These are phyloP conservation scores for Lycium barbarum DNA, from an alignment of 257 asterid genomes.

Conservation along the genomic window DNA sequence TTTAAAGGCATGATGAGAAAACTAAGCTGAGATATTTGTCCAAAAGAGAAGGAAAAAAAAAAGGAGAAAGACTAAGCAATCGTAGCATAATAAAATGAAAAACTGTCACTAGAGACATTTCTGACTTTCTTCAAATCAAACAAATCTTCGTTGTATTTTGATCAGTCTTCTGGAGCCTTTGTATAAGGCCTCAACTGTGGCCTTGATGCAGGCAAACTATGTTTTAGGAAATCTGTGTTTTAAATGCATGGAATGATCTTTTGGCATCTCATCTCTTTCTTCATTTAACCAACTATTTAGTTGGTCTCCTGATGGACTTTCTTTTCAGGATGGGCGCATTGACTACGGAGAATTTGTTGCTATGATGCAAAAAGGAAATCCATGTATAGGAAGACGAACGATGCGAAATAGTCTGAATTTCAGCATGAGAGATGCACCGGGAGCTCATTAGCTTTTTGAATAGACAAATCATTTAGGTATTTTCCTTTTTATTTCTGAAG, in stretches of 20 bases:
- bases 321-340: constrained; percentile 56
- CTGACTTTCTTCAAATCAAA: constrained; percentile 5
- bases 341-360: constrained; percentile 65
- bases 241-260: constrained; percentile 8
- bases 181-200: neutral
- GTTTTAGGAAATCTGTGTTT: constrained; percentile 14
- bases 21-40: constrained; percentile 3
- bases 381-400: constrained; percentile 57
- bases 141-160: neutral
- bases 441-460: constrained; percentile 38
- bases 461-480: constrained; percentile 27
- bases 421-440: constrained; percentile 58
- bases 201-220: neutral
- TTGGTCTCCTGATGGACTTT: constrained; percentile 23
- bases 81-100: constrained; percentile 10
- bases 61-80: neutral
- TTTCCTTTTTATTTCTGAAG: neutral
- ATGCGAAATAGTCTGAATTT: constrained; percentile 57
- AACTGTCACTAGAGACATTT: neutral
- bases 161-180: neutral
- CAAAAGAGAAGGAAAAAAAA: neutral
- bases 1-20: neutral
- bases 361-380: constrained; percentile 62
- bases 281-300: constrained; percentile 11
- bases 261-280: neutral